These are phyloP conservation scores for Clathrus columnatus DNA, from an alignment of 768 basidiomycete species.

Conservation along the genomic window DNA sequence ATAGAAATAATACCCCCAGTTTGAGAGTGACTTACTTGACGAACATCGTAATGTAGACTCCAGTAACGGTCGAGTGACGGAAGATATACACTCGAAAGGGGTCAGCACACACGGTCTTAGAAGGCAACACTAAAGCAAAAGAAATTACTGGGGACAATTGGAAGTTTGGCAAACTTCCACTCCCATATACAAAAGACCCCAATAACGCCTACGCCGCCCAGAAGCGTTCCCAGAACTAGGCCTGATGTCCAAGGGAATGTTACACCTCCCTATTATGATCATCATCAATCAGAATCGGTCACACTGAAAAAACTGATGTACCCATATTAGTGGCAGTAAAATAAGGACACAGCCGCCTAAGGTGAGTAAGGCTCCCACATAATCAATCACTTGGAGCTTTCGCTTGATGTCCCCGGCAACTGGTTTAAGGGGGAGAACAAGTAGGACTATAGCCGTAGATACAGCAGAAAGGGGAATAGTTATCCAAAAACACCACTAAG, in stretches of 20 bases:
- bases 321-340: constrained; percentile 68
- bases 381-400: constrained; percentile 61
- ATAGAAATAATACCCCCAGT: background rate
- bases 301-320: constrained; percentile 19
- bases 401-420: constrained; percentile 53
- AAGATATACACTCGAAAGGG: constrained; percentile 63
- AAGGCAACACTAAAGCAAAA: background rate
- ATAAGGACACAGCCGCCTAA: constrained; percentile 53
- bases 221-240: constrained; percentile 49
- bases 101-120: background rate
- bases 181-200: constrained; percentile 62
- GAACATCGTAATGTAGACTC: constrained; percentile 63
- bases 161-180: constrained; percentile 59
- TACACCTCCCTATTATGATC: constrained; percentile 46
- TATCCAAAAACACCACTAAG: constrained; percentile 70
- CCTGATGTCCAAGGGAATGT: constrained; percentile 67
- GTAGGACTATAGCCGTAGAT: constrained; percentile 47
- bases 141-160: constrained; percentile 55
- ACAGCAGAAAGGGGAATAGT: constrained; percentile 50
- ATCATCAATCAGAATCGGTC: constrained; percentile 4
- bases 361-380: constrained; percentile 48
- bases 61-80: constrained; percentile 53
- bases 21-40: constrained; percentile 37
- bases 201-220: constrained; percentile 45
- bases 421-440: constrained; percentile 60